Conservation (phyloP, 2,329 filamentous ascomycete genomes). For the Pseudogymnoascus sp. region DNA sequence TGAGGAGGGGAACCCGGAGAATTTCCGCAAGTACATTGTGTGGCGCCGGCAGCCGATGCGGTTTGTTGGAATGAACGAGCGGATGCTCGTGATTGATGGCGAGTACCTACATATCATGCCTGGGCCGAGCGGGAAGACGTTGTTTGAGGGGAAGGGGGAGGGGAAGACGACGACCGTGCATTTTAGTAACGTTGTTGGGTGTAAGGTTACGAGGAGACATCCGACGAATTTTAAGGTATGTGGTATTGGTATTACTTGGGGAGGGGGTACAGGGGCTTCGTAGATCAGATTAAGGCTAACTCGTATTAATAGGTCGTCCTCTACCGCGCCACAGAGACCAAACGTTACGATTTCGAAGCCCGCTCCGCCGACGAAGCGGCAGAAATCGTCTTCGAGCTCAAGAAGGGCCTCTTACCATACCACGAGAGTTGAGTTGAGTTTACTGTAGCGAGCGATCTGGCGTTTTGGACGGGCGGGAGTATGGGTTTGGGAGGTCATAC, state of each 20-base stretch:
- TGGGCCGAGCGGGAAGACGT: constrained; percentile 57
- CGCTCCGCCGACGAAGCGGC: constrained; percentile 63
- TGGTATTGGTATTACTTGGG: not conserved
- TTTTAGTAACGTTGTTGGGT: constrained; percentile 75
- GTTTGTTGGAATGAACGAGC: constrained; percentile 68
- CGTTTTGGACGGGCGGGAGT: not conserved
- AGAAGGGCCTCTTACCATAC: constrained; percentile 67
- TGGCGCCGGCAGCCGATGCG: constrained; percentile 79
- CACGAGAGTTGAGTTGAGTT: constrained; percentile 6
- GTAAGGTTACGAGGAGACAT: constrained; percentile 73
- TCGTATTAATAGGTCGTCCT: constrained; percentile 52
- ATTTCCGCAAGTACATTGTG: constrained; percentile 72
- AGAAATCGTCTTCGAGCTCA: constrained; percentile 74
- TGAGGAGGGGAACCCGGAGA: constrained; percentile 49
- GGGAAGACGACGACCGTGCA: constrained; percentile 76
- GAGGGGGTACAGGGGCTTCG: not conserved
- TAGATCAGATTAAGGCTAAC: not conserved
- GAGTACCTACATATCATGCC: constrained; percentile 86
- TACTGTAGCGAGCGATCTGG: constrained; percentile 8
- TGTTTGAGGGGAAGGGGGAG: constrained; percentile 47
- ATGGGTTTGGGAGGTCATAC: not conserved
- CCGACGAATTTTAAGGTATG: constrained; percentile 72
- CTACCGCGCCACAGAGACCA: constrained; percentile 69
- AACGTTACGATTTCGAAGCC: constrained; percentile 82
- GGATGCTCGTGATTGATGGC: constrained; percentile 72